Base-by-base conservation (phyloP, 2,329 filamentous ascomycete species). In the Scleromitrula shiraiana region DNA sequence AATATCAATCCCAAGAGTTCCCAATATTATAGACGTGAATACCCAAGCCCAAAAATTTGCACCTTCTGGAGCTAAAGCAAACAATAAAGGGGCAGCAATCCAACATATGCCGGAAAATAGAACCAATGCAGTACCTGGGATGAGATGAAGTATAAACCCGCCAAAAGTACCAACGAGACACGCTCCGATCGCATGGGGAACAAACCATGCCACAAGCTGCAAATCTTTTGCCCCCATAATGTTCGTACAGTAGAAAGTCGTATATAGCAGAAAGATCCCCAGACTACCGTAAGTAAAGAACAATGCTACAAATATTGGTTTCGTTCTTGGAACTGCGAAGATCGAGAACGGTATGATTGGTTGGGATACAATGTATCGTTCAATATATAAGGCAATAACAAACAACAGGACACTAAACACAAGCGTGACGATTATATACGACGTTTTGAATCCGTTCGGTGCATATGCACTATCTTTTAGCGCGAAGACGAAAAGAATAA, bases 381-480 rank as follows among this genome's bases (percentile, higher is more conserved):
- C 83, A 2, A 89, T 70, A 51, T 87, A 88, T 5, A 84, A 68
- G 14, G 83, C 78, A 0, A 67, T 66, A 2, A 62, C 67, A 1
- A 90, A 68, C 10, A 82, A 65, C 0, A 85, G 43, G 6, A 75
- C 64, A 0, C 85, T 85, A 1, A 83, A 32, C 3, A 79, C 65
- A 36, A 90, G 73, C 0, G 78, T 78, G 9, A 81, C 68, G 27
- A 76, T 75, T 22, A 90, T 80, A 55, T 88, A 86, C 0, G 82
- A 80, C 0, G 82, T 85, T 8, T 64, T 68, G 83, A 85, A 90
- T 1, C 82, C 79, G 2, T 78, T 59, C 0, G 78, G 74, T 0
- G 83, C 83, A 62, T 85, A 78, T 0, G 79, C 76, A 14, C 80
- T 80, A 29, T 86, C 79, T 0, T 84, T 88, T 43, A 91, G 75